Evolutionary conservation across 441 rosid genomes (phyloP).

Genomic region (Hypseocharis bilobata): DNA sequence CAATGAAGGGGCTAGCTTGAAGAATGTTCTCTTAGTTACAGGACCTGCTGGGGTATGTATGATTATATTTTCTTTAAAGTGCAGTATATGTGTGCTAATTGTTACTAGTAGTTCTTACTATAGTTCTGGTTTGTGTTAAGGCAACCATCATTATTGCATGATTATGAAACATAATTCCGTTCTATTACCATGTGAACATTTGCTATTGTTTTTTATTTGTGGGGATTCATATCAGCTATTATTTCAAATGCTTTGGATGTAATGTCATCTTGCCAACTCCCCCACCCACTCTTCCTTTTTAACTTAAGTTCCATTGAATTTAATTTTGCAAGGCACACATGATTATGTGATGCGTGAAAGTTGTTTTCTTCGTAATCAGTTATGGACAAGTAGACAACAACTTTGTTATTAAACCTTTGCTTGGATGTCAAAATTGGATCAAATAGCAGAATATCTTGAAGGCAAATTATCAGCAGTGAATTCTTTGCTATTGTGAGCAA

Average conservation of each 20-base stretch:
- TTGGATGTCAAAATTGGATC: background rate
- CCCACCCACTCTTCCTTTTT: background rate
- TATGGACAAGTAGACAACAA: background rate
- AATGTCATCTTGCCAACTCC: background rate
- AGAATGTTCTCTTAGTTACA: constrained; percentile 64
- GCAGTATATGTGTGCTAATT: constrained; percentile 18
- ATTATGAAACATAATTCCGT: too few species aligned
- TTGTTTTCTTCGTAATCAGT: too few species aligned
- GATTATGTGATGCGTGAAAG: background rate
- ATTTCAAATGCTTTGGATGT: background rate
- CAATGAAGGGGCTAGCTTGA: constrained; percentile 38
- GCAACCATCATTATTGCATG: background rate
- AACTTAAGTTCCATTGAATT: too few species aligned
- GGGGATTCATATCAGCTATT: background rate
- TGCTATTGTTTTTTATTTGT: background rate
- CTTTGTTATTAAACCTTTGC: background rate
- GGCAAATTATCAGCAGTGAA: background rate
- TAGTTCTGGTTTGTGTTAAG: background rate
- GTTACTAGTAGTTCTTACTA: constrained; percentile 5
- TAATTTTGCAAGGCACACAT: background rate
- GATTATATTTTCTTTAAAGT: constrained; percentile 16
- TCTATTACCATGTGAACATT: too few species aligned
- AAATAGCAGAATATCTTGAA: background rate
- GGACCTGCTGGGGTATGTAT: constrained; percentile 82
- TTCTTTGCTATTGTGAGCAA: background rate